These are phyloP conservation scores for Puccinia brachypodii DNA, from an alignment of 1,284 basidiomycete species.

Conservation along the genomic window DNA sequence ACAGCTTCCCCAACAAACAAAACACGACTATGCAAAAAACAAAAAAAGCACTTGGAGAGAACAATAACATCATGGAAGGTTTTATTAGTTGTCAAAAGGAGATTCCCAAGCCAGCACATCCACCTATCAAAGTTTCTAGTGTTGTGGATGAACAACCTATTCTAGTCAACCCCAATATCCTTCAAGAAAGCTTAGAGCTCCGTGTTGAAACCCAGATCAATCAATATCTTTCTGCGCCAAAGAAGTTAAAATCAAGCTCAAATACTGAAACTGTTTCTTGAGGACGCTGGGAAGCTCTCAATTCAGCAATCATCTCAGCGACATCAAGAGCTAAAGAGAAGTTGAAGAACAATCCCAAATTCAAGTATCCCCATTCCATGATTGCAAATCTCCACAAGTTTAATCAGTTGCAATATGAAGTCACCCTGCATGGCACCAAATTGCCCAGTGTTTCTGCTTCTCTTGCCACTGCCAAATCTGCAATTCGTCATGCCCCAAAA, in stretches of 20 bases:
- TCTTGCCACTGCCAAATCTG: background rate
- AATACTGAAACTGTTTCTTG: background rate
- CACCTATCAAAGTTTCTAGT: background rate
- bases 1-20: background rate
- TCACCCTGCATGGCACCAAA: background rate
- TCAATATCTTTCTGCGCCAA: background rate
- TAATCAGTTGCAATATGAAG: background rate
- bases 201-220: background rate
- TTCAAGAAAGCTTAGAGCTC: background rate
- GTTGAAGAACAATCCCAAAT: background rate
- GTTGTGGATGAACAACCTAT: background rate
- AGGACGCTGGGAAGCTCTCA: background rate
- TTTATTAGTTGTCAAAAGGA: background rate
- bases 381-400: background rate
- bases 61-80: background rate
- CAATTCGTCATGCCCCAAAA: background rate
- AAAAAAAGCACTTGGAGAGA: background rate
- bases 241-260: background rate
- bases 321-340: background rate
- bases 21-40: background rate
- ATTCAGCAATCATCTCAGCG: background rate
- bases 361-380: background rate
- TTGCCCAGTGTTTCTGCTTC: background rate
- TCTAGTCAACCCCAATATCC: background rate
- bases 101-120: background rate